Base-by-base conservation (phyloP, 176 grass and related monocot species). In the Lolium perenne region DNA sequence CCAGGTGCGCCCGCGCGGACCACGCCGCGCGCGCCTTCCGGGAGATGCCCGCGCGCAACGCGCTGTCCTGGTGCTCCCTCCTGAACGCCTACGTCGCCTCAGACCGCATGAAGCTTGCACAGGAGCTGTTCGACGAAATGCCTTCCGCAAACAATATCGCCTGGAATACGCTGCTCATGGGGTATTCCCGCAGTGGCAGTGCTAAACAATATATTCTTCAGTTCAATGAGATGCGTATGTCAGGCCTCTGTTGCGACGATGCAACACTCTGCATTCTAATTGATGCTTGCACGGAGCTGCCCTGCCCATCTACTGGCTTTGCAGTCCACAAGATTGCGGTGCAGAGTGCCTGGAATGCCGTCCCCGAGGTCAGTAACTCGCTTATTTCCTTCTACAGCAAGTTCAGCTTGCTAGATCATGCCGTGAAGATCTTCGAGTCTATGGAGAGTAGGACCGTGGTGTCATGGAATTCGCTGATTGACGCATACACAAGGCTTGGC, bases 61-160 rank as follows among this genome's bases (percentile, higher is more conserved):
- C n/a, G 38, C 54, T 92, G 9, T 92, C 93, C 3, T 92, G 93
- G 93, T 95, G 93, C 70, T 90, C 93, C 3, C 88, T 95, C 62
- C 88, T 95, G 21, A 61, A 92, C 14, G 88, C 67, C 0, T 84
- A 90, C 29, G 74, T 88, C 4, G 29, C 23, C 3, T 80, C 88
- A 7, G 80, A 40, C 1, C 55, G 26, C 6, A 74, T 83, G 63
- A 46, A 0, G n/a, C 6, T 74, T 1, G 93, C 90, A 4, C 83
- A 78, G 6, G 51, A 84, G 4, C 7, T 95, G 70, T 95, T 92
- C 29, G 80, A 88, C 1, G 56, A 80, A 90, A 95, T 95, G 90
- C 87, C 93, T 5, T 16, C 0, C 1, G 83, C 71, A 86, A 84
- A 61, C 38, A 90, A 26, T 16, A 56, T 95, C 26, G 90, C 88